These are phyloP conservation scores for Nakataea oryzae DNA, from an alignment of 2,329 filamentous ascomycete species.

Conservation along the genomic window DNA sequence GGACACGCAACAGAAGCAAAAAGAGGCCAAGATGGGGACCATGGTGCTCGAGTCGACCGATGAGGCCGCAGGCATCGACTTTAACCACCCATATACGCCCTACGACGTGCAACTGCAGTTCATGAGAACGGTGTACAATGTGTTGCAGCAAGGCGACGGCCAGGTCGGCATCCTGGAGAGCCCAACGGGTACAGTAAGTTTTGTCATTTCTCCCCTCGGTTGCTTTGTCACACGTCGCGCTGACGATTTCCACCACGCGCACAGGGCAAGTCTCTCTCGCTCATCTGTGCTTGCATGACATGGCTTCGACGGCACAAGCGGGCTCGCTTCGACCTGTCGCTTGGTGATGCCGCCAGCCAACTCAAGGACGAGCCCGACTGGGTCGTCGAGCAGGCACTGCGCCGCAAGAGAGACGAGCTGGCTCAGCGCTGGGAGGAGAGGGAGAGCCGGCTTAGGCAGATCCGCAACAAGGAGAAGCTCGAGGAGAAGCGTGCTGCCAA, in stretches of 20 bases:
- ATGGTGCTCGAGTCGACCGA: not conserved
- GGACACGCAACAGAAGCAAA: not conserved
- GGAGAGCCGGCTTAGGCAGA: slow-evolving; percentile 57
- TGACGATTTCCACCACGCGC: not conserved
- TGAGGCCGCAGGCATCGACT: slow-evolving; percentile 37
- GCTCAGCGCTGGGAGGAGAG: slow-evolving; percentile 58
- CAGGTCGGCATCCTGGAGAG: slow-evolving; percentile 86
- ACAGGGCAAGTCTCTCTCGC: slow-evolving; percentile 78
- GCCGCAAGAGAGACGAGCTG: slow-evolving; percentile 57
- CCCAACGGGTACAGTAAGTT: slow-evolving; percentile 65
- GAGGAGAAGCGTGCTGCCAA: slow-evolving; percentile 40
- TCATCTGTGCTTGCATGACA: slow-evolving; percentile 81
- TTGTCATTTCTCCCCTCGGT: not conserved
- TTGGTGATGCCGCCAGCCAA: slow-evolving; percentile 28
- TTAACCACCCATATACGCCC: slow-evolving; percentile 79
- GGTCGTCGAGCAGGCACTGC: slow-evolving; percentile 69
- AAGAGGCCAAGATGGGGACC: not conserved
- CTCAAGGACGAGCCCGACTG: slow-evolving; percentile 68
- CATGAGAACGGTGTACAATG: slow-evolving; percentile 73
- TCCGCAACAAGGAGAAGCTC: slow-evolving; percentile 52
- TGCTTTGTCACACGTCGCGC: not conserved
- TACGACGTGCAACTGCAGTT: slow-evolving; percentile 84
- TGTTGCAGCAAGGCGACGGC: slow-evolving; percentile 58
- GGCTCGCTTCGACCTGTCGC: slow-evolving; percentile 41
- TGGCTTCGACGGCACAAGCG: slow-evolving; percentile 82